Evolutionary conservation across 1,139 yeast genomes (phyloP).

Genomic region (Saccharomyces hybrid): DNA sequence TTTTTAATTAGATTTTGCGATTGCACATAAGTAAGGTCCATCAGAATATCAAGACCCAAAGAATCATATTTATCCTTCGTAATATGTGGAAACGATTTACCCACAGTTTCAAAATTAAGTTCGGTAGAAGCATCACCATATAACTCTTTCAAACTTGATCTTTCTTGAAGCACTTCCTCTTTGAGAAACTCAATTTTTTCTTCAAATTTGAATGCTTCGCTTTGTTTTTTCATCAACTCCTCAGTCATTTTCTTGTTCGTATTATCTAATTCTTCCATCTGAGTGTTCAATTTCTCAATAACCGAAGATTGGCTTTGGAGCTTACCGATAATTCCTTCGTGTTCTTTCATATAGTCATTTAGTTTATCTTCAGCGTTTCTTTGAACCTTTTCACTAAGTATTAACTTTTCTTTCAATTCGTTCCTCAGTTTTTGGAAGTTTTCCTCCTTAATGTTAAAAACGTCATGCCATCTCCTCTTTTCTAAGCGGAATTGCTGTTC

Average conservation of each 20-base stretch:
- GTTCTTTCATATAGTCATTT: not conserved
- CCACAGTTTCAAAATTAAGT: conserved; percentile 10
- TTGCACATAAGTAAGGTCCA: conserved; percentile 19
- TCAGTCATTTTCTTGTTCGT: not conserved
- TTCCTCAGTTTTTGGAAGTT: conserved; percentile 1
- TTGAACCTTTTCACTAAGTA: not conserved
- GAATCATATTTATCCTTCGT: conserved; percentile 14
- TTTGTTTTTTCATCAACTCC: not conserved
- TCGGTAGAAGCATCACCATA: conserved; percentile 10
- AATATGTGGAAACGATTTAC: conserved; percentile 11
- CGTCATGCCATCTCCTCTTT: not conserved
- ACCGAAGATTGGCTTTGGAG: not conserved
- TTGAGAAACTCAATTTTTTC: not conserved
- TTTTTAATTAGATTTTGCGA: conserved; percentile 31
- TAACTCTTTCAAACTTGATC: conserved; percentile 3
- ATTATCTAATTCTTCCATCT: not conserved
- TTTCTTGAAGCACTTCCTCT: not conserved
- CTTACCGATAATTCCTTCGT: not conserved
- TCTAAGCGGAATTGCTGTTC: not conserved
- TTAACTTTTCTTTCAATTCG: not conserved
- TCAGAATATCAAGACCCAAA: conserved; percentile 26
- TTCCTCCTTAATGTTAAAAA: not conserved
- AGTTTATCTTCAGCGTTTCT: not conserved
- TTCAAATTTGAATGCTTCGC: not conserved
- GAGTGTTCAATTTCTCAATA: not conserved